Evolutionary conservation across 2,329 filamentous ascomycete species (phyloP).

Genomic region (Nigrograna mackinnonii): DNA sequence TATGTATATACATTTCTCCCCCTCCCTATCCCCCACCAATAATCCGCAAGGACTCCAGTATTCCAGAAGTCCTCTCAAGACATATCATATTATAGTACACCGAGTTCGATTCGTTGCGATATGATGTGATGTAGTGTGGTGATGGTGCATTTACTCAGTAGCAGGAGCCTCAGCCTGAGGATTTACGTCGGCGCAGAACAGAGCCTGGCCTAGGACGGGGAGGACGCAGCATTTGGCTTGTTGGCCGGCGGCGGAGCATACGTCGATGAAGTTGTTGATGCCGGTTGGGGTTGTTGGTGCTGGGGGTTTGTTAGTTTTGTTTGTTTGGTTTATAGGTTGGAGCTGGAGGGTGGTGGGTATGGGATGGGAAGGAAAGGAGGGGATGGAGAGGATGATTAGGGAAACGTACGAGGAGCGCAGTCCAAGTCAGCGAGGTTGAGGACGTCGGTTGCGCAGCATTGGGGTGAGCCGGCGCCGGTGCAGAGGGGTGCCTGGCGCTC

Average conservation of each 20-base stretch:
- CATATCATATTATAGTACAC: no score
- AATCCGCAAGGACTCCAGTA: no score
- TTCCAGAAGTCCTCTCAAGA: no score
- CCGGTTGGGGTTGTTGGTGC: slow-evolving; percentile 41
- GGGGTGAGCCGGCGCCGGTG: slow-evolving; percentile 41
- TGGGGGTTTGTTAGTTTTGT: slow-evolving; percentile 21
- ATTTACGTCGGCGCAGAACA: slow-evolving; percentile 41
- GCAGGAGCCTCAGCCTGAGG: slow-evolving; percentile 8
- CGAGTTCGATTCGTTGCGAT: no score
- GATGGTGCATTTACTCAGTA: no score
- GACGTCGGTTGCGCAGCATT: slow-evolving; percentile 67
- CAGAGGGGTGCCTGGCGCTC: slow-evolving; percentile 39
- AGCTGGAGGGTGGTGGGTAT: background rate
- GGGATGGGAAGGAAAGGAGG: slow-evolving; percentile 6
- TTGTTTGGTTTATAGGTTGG: background rate
- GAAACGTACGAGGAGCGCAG: slow-evolving; percentile 57
- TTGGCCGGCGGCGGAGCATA: slow-evolving; percentile 56
- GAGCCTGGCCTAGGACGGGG: slow-evolving; percentile 50
- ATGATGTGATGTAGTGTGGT: no score
- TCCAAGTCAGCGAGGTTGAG: slow-evolving; percentile 61
- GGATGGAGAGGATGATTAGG: slow-evolving; percentile 7
- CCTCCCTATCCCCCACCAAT: no score
- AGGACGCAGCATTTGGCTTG: slow-evolving; percentile 62
- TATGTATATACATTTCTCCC: no score
- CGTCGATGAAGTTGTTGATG: slow-evolving; percentile 48